Conservation (phyloP, 164 flowering plant species). For the Umbilicus rupestris region DNA sequence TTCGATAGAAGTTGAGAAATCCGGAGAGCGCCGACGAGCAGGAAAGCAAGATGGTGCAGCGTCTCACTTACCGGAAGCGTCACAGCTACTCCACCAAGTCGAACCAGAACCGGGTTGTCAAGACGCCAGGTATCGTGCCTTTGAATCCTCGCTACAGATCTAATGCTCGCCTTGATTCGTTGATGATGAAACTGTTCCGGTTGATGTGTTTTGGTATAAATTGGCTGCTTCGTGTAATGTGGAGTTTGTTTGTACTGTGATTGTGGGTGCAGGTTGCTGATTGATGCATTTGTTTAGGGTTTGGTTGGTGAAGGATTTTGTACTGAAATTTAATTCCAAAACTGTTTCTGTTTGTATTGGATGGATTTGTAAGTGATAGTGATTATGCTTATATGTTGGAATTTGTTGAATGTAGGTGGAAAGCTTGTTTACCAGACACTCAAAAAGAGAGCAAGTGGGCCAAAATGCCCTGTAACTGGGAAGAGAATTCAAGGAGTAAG, state of each 20-base stretch:
- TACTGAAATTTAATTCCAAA: neutral
- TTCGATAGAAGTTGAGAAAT: no score
- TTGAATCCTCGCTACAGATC: neutral
- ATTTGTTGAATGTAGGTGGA: slow-evolving; percentile 21
- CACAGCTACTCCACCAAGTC: slow-evolving; percentile 44
- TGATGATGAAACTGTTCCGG: no score
- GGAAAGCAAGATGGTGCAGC: slow-evolving; percentile 26
- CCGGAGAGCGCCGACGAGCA: neutral
- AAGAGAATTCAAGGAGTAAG: slow-evolving; percentile 39
- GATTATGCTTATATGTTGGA: neutral
- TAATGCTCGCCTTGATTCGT: neutral
- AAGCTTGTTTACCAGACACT: slow-evolving; percentile 31
- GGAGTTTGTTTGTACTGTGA: no score
- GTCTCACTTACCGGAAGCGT: slow-evolving; percentile 29
- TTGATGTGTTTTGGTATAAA: no score
- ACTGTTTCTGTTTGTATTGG: neutral
- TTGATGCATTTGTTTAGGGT: neutral
- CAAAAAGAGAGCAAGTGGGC: slow-evolving; percentile 37
- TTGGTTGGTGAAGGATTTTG: neutral
- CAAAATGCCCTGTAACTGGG: slow-evolving; percentile 37
- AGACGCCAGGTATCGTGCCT: slow-evolving; percentile 26
- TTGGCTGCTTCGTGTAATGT: no score
- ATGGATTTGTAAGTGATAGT: neutral
- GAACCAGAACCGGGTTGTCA: slow-evolving; percentile 35
- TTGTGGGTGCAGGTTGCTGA: no score